These are phyloP conservation scores for Tritrichomonas musculus DNA, from an alignment of 208 protist genomes.

Conservation along the genomic window DNA sequence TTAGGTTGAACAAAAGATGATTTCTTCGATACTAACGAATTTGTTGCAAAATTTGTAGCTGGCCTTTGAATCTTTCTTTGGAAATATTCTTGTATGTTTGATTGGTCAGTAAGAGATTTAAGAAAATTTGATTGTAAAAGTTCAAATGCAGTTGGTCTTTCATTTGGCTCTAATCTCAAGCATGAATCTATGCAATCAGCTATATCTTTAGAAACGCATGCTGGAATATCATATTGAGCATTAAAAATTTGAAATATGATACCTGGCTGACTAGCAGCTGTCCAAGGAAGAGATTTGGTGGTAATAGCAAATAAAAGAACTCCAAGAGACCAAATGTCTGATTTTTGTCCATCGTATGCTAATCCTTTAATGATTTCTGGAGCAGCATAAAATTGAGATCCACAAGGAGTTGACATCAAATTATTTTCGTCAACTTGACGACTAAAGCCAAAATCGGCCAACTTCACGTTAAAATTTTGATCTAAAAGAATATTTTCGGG, in stretches of 20 bases:
- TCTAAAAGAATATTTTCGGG: constrained; percentile 72
- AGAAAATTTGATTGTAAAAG: neutral
- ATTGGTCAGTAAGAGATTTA: no score
- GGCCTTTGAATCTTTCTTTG: no score
- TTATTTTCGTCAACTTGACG: constrained; percentile 67
- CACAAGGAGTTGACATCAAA: constrained; percentile 70
- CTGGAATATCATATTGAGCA: neutral
- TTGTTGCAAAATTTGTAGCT: no score
- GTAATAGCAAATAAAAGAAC: neutral
- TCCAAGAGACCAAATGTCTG: neutral
- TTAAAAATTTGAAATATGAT: neutral
- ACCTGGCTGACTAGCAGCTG: neutral
- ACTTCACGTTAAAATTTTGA: constrained; percentile 64
- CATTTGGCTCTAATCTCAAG: neutral
- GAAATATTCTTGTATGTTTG: no score
- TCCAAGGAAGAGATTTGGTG: neutral
- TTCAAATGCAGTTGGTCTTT: neutral
- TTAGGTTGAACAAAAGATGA: no score
- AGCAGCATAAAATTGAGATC: constrained; percentile 74
- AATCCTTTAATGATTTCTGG: constrained; percentile 45
- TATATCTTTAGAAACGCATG: neutral
- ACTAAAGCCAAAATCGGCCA: constrained; percentile 76
- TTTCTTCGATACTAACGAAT: no score
- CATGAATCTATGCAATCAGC: neutral
- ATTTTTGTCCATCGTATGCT: neutral